Evolutionary conservation across 352 stramenopile genomes (phyloP).

Genomic region (Phytopythium boreale): DNA sequence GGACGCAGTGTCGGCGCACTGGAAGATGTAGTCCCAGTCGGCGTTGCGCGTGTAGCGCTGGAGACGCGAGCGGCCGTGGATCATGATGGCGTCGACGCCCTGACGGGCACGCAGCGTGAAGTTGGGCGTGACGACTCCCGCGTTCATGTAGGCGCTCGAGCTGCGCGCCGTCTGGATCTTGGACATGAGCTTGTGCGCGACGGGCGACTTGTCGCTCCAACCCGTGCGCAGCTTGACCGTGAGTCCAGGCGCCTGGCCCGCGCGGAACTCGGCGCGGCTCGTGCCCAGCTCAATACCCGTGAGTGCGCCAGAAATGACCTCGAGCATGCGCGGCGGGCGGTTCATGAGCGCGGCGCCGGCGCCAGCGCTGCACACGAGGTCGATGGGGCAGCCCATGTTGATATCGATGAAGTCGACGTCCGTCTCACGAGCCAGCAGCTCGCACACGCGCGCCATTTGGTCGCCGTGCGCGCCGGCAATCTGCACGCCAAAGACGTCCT

Average conservation of each 20-base stretch:
- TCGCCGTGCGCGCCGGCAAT: slow-evolving; percentile 92
- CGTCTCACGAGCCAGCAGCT: slow-evolving; percentile 92
- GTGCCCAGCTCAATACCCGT: slow-evolving; percentile 78
- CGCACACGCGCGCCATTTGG: slow-evolving; percentile 91
- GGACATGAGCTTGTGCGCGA: slow-evolving; percentile 92
- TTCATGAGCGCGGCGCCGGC: slow-evolving; percentile 95
- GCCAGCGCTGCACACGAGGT: slow-evolving; percentile 89
- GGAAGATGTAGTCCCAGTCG: slow-evolving; percentile 98
- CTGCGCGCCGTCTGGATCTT: slow-evolving; percentile 84
- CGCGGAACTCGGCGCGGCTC: slow-evolving; percentile 24
- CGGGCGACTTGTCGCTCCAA: slow-evolving; percentile 94
- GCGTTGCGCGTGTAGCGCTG: slow-evolving; percentile 97
- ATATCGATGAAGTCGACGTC: slow-evolving; percentile 99
- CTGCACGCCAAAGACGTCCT: slow-evolving; percentile 99
- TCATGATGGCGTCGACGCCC: slow-evolving; percentile 66
- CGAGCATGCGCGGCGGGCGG: slow-evolving; percentile 83
- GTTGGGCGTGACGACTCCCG: slow-evolving; percentile 61
- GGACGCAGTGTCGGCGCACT: slow-evolving; percentile 77
- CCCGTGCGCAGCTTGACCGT: slow-evolving; percentile 98
- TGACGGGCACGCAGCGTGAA: slow-evolving; percentile 71
- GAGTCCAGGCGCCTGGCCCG: slow-evolving; percentile 63
- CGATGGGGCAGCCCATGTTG: slow-evolving; percentile 99
- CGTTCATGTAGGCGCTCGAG: slow-evolving; percentile 71
- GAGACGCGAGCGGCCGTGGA: slow-evolving; percentile 96
- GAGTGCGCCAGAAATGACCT: slow-evolving; percentile 88